Percentiles rank a stretch among this genome's conserved stretches.
Conservation (phyloP, 108 stramenopile genomes). For the Pseudonitzschia pungens region DNA sequence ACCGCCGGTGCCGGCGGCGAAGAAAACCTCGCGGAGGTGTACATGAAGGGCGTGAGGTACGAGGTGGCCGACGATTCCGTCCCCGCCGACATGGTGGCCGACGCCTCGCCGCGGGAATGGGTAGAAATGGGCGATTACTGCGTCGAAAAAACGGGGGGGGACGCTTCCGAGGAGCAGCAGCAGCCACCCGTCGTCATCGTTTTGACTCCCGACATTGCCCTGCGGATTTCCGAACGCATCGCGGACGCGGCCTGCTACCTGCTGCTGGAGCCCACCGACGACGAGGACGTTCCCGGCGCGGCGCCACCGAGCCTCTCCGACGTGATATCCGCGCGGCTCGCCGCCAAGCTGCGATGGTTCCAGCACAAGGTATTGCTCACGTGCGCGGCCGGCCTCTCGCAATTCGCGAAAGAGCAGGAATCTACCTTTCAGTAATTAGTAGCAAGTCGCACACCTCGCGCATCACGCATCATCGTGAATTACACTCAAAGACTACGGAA, state of each 20-base stretch:
- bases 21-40: constrained; percentile 58
- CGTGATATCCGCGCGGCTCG: constrained; percentile 42
- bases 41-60: constrained; percentile 57
- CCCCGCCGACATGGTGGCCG: constrained; percentile 63
- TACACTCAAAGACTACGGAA: no score
- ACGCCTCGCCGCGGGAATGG: constrained; percentile 42
- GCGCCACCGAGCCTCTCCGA: constrained; percentile 6
- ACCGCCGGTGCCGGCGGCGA: not conserved
- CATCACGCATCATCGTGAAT: no score
- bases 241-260: constrained; percentile 51
- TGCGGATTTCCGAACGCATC: constrained; percentile 49
- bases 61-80: constrained; percentile 54
- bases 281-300: constrained; percentile 21
- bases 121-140: constrained; percentile 14
- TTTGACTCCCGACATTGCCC: constrained; percentile 52
- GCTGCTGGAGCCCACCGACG: constrained; percentile 30
- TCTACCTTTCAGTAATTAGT: constrained; percentile 5
- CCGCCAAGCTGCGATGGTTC: constrained; percentile 47
- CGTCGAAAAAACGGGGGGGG: not conserved
- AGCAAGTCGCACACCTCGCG: no score
- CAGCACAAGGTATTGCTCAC: constrained; percentile 54
- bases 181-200: constrained; percentile 3
- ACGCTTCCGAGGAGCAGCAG: no score
- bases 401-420: constrained; percentile 30
- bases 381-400: constrained; percentile 51